phyloP scores from a whole-genome alignment of 805 yeast species.

The Candida manassasensis region DNA sequence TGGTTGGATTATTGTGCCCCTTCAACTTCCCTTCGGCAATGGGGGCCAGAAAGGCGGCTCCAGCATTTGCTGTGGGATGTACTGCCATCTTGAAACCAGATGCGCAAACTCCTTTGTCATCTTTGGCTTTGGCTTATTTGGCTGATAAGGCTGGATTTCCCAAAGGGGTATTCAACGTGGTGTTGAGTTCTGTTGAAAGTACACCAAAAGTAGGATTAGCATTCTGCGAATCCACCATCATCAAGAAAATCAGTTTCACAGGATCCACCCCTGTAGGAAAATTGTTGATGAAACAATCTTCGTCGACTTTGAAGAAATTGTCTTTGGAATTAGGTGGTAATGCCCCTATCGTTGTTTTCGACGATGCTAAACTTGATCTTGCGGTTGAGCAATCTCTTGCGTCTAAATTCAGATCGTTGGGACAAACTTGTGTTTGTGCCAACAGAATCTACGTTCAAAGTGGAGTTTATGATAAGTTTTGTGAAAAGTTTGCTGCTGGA shows the following conservation, averaged over 20 bases:
- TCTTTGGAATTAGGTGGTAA: constrained; percentile 78
- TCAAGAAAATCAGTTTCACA: constrained; percentile 69
- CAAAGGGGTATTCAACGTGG: constrained; percentile 50
- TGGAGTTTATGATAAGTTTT: constrained; percentile 58
- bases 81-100: constrained; percentile 59
- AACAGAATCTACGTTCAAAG: constrained; percentile 66
- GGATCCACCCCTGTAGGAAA: constrained; percentile 77
- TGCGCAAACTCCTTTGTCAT: constrained; percentile 56
- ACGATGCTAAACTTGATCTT: constrained; percentile 62
- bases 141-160: constrained; percentile 61
- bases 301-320: constrained; percentile 61
- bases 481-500: constrained; percentile 42
- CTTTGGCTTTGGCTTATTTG: constrained; percentile 52
- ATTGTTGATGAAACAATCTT: constrained; percentile 56
- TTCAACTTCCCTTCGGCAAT: constrained; percentile 68
- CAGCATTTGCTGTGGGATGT: constrained; percentile 65
- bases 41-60: constrained; percentile 62
- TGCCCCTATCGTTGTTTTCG: constrained; percentile 73
- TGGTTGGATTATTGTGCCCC: constrained; percentile 59
- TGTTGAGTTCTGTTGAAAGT: constrained; percentile 41
- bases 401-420: constrained; percentile 69
- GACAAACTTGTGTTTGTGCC: constrained; percentile 82
- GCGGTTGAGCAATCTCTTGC: constrained; percentile 66
- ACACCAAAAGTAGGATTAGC: constrained; percentile 52
- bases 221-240: constrained; percentile 49